A percentile compares a stretch with the other conserved stretches of the same genome.
Evolutionary conservation across 106 monocot genomes (phyloP).

Genomic region (Acorus gramineus): DNA sequence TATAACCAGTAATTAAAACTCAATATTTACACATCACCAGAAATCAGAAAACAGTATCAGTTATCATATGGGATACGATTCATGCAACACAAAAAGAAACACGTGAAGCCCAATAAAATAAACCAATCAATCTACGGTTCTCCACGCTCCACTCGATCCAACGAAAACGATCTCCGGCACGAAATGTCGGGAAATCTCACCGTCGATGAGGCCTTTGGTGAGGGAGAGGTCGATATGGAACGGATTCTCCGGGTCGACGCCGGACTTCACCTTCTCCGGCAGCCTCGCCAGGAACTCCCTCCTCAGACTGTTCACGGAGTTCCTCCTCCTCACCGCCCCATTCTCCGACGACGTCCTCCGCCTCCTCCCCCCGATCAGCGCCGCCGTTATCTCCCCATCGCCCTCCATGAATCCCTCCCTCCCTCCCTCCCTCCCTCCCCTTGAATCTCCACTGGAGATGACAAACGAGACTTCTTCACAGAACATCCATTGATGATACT

Average conservation of each 20-base stretch:
- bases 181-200: constrained; percentile 4
- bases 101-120: too few species aligned
- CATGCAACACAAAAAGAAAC: too few species aligned
- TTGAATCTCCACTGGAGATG: background rate
- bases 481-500: too few species aligned
- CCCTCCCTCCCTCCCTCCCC: background rate
- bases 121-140: too few species aligned
- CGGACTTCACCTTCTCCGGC: constrained; percentile 46
- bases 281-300: constrained; percentile 47
- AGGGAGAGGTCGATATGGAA: constrained; percentile 45
- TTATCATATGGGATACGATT: too few species aligned
- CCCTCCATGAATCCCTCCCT: background rate
- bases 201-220: constrained; percentile 23
- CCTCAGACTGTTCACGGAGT: constrained; percentile 37
- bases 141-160: too few species aligned
- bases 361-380: constrained; percentile 5
- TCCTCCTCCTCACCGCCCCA: constrained; percentile 12
- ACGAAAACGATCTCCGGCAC: too few species aligned
- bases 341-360: constrained; percentile 1
- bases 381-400: constrained; percentile 10
- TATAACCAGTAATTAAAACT: constrained; percentile 3
- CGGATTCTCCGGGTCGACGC: constrained; percentile 55
- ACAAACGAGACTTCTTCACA: background rate
- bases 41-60: too few species aligned
- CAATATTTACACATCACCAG: too few species aligned